A percentile compares a stretch with the other conserved stretches of the same genome.
Evolutionary conservation across 495 filamentous ascomycete genomes (phyloP).

Genomic region (Lineolata rhizophorae): DNA sequence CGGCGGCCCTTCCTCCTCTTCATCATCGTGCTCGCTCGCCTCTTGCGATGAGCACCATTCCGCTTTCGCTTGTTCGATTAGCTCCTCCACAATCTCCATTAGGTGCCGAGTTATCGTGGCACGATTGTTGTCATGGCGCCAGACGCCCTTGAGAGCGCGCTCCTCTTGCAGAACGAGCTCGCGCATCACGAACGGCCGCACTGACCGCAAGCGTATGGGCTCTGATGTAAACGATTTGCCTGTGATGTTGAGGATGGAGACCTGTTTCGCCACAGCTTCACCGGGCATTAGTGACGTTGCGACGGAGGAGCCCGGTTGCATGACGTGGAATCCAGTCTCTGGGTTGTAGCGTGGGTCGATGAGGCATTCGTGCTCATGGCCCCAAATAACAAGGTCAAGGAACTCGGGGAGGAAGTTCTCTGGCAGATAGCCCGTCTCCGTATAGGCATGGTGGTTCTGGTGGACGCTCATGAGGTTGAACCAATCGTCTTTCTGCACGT

Average conservation of each 20-base stretch:
- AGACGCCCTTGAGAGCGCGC: slow-evolving; percentile 50
- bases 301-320: slow-evolving; percentile 92
- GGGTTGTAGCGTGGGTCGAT: slow-evolving; percentile 66
- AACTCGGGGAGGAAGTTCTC: slow-evolving; percentile 90
- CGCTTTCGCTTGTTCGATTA: slow-evolving; percentile 66
- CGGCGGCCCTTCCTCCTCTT: slow-evolving; percentile 35
- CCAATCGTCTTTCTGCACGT: slow-evolving; percentile 70
- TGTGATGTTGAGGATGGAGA: slow-evolving; percentile 63
- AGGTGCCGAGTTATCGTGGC: slow-evolving; percentile 57
- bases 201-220: slow-evolving; percentile 62
- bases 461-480: slow-evolving; percentile 94
- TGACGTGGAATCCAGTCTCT: slow-evolving; percentile 79
- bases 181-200: slow-evolving; percentile 72
- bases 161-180: slow-evolving; percentile 65
- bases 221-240: slow-evolving; percentile 68
- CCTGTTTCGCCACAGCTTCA: slow-evolving; percentile 80
- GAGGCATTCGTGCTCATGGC: slow-evolving; percentile 91
- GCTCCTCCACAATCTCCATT: slow-evolving; percentile 51
- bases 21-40: slow-evolving; percentile 24
- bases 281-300: slow-evolving; percentile 81
- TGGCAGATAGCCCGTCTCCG: slow-evolving; percentile 71
- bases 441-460: slow-evolving; percentile 88
- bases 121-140: slow-evolving; percentile 62
- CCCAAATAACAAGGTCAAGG: slow-evolving; percentile 83
- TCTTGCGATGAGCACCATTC: slow-evolving; percentile 61